A percentile compares a stretch with the other conserved stretches of the same genome.
Evolutionary conservation across 371 early-diverging fungal species (phyloP).

Genomic region (Mucor circinelloides): DNA sequence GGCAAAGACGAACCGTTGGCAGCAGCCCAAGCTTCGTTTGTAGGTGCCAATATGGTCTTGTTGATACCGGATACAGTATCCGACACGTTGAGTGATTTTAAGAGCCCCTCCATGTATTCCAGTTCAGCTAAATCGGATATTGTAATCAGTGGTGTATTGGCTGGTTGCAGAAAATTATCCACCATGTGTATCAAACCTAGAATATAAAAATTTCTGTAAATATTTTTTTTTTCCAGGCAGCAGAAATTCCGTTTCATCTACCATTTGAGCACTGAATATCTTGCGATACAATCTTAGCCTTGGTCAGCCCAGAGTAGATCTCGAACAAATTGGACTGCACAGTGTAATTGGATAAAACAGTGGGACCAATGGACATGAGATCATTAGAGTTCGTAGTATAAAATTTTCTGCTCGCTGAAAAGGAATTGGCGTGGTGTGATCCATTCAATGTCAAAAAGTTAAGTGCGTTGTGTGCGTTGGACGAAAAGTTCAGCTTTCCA

Average conservation of each 20-base stretch:
- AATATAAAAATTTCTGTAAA: conserved; percentile 10
- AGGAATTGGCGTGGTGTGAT: not conserved
- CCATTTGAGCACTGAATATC: conserved; percentile 16
- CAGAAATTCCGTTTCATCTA: not conserved
- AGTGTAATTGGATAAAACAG: not conserved
- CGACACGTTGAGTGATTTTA: conserved; percentile 26
- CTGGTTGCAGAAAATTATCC: conserved; percentile 20
- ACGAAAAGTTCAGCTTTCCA: conserved; percentile 20
- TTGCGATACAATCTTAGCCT: not conserved
- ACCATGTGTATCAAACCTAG: conserved; percentile 26
- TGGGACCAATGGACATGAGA: not conserved
- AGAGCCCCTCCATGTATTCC: conserved; percentile 18
- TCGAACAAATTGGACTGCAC: not conserved
- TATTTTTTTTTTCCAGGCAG: not conserved
- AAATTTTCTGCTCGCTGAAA: not conserved
- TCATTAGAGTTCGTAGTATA: not conserved
- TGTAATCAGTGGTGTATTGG: conserved; percentile 17
- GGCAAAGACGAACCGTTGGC: conserved; percentile 9
- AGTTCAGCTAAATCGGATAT: conserved; percentile 21
- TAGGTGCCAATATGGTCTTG: conserved; percentile 25
- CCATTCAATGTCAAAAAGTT: conserved; percentile 2
- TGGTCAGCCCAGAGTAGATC: conserved; percentile 5
- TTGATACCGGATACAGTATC: conserved; percentile 13
- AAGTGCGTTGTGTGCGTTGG: not conserved
- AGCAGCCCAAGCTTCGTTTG: conserved; percentile 15